Conservation (phyloP, 371 early-diverging fungal genomes). For the Mortierella sp. region DNA sequence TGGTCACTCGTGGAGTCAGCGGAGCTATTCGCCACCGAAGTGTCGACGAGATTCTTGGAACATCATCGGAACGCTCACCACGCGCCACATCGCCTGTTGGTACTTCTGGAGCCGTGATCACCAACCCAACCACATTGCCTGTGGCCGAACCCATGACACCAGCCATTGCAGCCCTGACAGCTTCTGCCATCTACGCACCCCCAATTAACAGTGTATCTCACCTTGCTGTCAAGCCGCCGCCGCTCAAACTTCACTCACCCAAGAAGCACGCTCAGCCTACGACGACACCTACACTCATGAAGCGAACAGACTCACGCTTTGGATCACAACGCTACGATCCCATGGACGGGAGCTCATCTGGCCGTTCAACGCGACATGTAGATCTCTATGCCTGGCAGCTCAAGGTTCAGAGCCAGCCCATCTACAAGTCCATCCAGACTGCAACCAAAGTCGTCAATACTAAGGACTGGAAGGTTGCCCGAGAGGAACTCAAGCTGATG, state of each 20-base stretch:
- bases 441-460: constrained; percentile 85
- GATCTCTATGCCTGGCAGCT: constrained; percentile 85
- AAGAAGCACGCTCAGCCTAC: constrained; percentile 49
- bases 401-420: constrained; percentile 78
- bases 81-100: constrained; percentile 38
- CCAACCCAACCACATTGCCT: constrained; percentile 6
- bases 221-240: constrained; percentile 14
- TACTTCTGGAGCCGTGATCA: background rate
- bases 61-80: constrained; percentile 57
- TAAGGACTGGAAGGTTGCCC: constrained; percentile 89
- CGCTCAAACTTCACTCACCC: constrained; percentile 26
- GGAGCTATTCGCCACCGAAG: constrained; percentile 75
- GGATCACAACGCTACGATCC: constrained; percentile 37
- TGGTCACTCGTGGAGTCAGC: constrained; percentile 82
- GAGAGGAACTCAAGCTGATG: constrained; percentile 86
- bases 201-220: background rate
- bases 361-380: constrained; percentile 45
- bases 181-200: background rate
- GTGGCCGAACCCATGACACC: constrained; percentile 13
- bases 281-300: constrained; percentile 48
- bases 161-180: constrained; percentile 8
- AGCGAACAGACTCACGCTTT: constrained; percentile 48
- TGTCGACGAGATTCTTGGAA: constrained; percentile 71
- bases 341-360: constrained; percentile 39
- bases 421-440: constrained; percentile 75